Percentiles rank a stretch among this genome's conserved stretches.
Evolutionary conservation across 345 rosid species (phyloP).

Genomic region (Citrus inodora): DNA sequence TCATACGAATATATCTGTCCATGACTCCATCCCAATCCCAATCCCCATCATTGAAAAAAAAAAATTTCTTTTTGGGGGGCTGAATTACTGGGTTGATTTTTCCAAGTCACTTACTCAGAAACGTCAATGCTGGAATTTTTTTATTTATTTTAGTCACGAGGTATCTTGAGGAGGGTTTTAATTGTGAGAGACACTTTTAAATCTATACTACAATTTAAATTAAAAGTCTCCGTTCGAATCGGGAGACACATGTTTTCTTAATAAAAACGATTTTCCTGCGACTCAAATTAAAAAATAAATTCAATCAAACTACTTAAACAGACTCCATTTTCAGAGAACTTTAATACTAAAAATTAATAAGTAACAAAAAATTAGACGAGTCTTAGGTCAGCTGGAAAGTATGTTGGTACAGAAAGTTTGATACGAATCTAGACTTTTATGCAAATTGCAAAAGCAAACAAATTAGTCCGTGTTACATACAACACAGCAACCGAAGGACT

Average conservation of each 20-base stretch:
- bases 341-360: neutral
- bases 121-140: neutral
- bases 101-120: neutral
- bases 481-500: no score
- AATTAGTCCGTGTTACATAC: neutral
- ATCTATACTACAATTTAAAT: accelerated
- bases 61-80: neutral
- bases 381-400: neutral
- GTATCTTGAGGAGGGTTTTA: accelerated
- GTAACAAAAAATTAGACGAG: neutral
- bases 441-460: neutral
- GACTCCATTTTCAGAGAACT: accelerated
- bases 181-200: accelerated
- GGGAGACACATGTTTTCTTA: accelerated
- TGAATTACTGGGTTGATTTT: neutral
- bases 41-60: neutral
- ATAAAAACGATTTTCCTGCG: accelerated
- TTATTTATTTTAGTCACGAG: accelerated
- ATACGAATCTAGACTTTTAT: no score
- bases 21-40: no score
- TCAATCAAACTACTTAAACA: accelerated
- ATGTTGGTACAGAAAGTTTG: neutral
- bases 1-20: neutral
- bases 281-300: accelerated
- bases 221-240: accelerated